Conservation (phyloP, 768 basidiomycete genomes). For the Collybia mongolica region DNA sequence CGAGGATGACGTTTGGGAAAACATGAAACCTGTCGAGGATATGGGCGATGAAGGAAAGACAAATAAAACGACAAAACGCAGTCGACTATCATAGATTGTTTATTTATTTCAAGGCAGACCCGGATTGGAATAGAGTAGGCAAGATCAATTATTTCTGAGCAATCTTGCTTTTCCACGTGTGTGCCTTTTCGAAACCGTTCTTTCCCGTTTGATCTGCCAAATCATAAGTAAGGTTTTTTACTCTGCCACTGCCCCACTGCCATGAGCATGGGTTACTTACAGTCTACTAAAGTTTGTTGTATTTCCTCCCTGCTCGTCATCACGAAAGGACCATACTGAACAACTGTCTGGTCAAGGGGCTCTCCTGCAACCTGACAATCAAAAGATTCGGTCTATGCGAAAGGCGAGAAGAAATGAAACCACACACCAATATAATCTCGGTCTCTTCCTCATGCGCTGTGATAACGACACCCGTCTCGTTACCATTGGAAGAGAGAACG, state of each 20-base stretch:
- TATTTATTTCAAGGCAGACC: neutral
- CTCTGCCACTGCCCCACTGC: neutral
- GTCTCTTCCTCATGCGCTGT: conserved; percentile 59
- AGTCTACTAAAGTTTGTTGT: conserved; percentile 78
- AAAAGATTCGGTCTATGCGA: conserved; percentile 3
- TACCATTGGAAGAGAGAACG: conserved; percentile 63
- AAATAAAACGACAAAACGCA: conserved; percentile 19
- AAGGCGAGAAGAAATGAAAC: neutral
- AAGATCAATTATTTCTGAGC: conserved; percentile 39
- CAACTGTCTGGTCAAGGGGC: conserved; percentile 84
- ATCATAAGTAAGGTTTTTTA: conserved; percentile 5
- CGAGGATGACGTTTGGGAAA: conserved; percentile 69
- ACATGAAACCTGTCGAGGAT: conserved; percentile 53
- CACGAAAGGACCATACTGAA: conserved; percentile 88
- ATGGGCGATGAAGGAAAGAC: conserved; percentile 24
- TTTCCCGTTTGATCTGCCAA: conserved; percentile 60
- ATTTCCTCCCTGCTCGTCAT: conserved; percentile 83
- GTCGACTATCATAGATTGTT: conserved; percentile 2
- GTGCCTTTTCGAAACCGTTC: conserved; percentile 92
- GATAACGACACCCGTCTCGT: conserved; percentile 70
- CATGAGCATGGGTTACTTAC: conserved; percentile 34
- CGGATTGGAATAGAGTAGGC: too few species aligned
- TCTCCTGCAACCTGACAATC: conserved; percentile 70
- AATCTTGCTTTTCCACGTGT: conserved; percentile 85
- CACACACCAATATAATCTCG: conserved; percentile 69